These are phyloP conservation scores for Lactarius akahatsu DNA, from an alignment of 768 basidiomycete species.

Conservation along the genomic window DNA sequence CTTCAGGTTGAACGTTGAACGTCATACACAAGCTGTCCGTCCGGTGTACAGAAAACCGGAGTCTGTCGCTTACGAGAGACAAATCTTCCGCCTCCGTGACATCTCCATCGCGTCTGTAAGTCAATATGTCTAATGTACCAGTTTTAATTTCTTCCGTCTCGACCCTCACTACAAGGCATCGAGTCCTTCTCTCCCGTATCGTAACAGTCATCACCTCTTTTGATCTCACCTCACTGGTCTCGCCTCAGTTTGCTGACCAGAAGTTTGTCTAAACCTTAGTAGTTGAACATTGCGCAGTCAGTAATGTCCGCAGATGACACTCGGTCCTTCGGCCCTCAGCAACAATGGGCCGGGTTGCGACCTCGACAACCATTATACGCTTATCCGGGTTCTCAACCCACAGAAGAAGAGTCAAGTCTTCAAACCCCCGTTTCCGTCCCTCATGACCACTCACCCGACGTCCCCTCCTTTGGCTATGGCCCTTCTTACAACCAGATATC, in stretches of 20 bases:
- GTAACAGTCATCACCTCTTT: background rate
- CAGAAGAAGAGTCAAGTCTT: slow-evolving; percentile 4
- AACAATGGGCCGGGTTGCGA: slow-evolving; percentile 12
- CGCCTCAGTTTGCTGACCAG: background rate
- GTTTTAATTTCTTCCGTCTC: background rate
- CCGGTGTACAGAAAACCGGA: no score
- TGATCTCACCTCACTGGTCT: background rate
- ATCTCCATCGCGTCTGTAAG: background rate
- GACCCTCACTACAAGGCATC: background rate
- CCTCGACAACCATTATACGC: slow-evolving; percentile 7
- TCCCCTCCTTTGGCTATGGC: slow-evolving; percentile 16
- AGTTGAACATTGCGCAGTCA: background rate
- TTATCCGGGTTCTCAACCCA: slow-evolving; percentile 7
- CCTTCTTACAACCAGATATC: slow-evolving; percentile 17
- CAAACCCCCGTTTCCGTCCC: background rate
- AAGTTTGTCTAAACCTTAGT: background rate
- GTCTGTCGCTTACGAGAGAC: background rate
- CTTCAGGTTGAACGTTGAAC: background rate
- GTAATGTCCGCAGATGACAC: slow-evolving; percentile 12
- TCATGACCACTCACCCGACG: slow-evolving; percentile 6
- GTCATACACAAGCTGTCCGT: background rate
- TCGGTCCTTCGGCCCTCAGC: slow-evolving; percentile 8
- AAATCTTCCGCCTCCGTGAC: background rate
- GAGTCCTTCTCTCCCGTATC: background rate
- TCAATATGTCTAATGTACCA: background rate